Evolutionary conservation across 495 filamentous ascomycete species (phyloP).

Genomic region (Astrothelium macrocarpum): DNA sequence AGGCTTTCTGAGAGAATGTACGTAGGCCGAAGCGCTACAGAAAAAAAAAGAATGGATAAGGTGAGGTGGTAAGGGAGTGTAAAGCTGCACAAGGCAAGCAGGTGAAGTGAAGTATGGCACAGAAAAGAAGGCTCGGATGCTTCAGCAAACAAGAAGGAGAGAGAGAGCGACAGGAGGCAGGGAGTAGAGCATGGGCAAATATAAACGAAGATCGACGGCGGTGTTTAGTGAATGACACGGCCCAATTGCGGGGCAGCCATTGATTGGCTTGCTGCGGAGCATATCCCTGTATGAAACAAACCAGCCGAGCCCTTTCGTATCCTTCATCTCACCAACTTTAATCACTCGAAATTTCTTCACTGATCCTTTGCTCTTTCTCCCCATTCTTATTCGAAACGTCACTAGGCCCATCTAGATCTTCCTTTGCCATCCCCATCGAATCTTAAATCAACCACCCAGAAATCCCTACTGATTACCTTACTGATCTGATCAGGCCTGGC

Average conservation of each 20-base stretch:
- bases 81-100: neutral
- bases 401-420: neutral
- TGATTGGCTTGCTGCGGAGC: neutral
- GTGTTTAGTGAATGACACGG: neutral
- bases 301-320: neutral
- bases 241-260: neutral
- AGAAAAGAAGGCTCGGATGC: neutral
- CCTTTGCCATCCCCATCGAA: neutral
- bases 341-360: neutral
- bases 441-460: neutral
- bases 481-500: no score
- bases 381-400: neutral
- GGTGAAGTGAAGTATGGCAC: neutral
- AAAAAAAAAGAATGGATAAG: neutral
- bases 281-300: conserved; percentile 1
- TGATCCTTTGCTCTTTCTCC: neutral
- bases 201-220: conserved; percentile 6
- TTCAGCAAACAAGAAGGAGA: neutral
- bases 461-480: no score
- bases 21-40: conserved; percentile 6
- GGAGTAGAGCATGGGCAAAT: neutral
- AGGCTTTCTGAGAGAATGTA: conserved; percentile 2
- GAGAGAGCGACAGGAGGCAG: neutral
- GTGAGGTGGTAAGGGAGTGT: conserved; percentile 2
- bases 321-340: neutral